Conservation (phyloP, 176 grass and related monocot species). For the Canna indica region DNA sequence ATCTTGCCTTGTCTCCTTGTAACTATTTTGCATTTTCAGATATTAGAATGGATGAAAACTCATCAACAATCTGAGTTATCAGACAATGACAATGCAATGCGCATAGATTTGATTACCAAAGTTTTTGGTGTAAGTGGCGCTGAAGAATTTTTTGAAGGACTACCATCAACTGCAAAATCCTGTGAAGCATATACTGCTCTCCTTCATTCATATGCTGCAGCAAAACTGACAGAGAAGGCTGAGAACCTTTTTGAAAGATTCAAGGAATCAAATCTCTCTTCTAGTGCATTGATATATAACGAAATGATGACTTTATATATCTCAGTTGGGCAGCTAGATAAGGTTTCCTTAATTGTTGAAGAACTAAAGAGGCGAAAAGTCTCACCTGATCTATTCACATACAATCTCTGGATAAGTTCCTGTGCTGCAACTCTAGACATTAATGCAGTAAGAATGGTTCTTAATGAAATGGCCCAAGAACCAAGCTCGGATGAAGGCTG, state of each 20-base stretch:
- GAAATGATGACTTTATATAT: slow-evolving; percentile 86
- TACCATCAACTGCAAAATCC: slow-evolving; percentile 48
- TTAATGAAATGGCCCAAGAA: slow-evolving; percentile 55
- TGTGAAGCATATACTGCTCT: slow-evolving; percentile 60
- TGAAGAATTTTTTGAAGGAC: slow-evolving; percentile 72
- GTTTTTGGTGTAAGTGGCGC: slow-evolving; percentile 63
- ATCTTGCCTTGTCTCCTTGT: not conserved
- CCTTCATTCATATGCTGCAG: slow-evolving; percentile 62
- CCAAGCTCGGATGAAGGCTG: slow-evolving; percentile 52
- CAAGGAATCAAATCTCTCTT: slow-evolving; percentile 34
- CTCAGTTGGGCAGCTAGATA: slow-evolving; percentile 55
- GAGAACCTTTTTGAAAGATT: slow-evolving; percentile 61
- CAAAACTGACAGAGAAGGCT: slow-evolving; percentile 63
- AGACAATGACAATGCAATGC: slow-evolving; percentile 48
- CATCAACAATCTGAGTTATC: slow-evolving; percentile 64
- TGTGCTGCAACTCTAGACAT: slow-evolving; percentile 48
- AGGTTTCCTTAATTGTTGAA: slow-evolving; percentile 32
- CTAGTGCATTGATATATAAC: slow-evolving; percentile 46
- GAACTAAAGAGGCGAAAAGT: slow-evolving; percentile 48
- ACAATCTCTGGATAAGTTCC: slow-evolving; percentile 69
- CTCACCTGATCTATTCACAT: slow-evolving; percentile 59
- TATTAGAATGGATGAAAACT: slow-evolving; percentile 73
- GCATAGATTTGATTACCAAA: slow-evolving; percentile 63
- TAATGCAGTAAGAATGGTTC: slow-evolving; percentile 33
- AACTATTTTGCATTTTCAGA: slow-evolving; percentile 29